Evolutionary conservation across 1,139 yeast species (phyloP).

Genomic region (Debaryomyces robertsiae): DNA sequence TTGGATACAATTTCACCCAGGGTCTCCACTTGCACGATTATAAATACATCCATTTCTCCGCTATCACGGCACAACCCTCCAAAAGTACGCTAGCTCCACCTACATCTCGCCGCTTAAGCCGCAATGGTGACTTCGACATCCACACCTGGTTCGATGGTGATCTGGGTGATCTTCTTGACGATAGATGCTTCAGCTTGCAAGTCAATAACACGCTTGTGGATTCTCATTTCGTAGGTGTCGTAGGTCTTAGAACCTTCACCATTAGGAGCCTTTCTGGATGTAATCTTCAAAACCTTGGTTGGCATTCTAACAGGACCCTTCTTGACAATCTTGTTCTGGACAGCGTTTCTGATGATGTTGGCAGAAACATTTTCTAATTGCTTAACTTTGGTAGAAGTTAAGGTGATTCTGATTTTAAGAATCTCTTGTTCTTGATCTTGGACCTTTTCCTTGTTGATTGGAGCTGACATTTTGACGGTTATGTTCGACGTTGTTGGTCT

Average conservation of each 20-base stretch:
- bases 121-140: conserved; percentile 47
- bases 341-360: conserved; percentile 89
- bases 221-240: conserved; percentile 99
- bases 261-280: conserved; percentile 99
- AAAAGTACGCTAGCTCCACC: conserved; percentile 1
- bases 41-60: conserved; percentile 7
- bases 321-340: conserved; percentile 76
- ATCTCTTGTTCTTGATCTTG: conserved; percentile 81
- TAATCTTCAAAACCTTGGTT: conserved; percentile 96
- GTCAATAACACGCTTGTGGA: conserved; percentile 99
- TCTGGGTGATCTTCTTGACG: conserved; percentile 95
- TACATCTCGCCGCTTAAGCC: conserved; percentile 27
- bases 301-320: conserved; percentile 99
- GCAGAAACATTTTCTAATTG: conserved; percentile 92
- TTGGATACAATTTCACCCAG: conserved; percentile 34
- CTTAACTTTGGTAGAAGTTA: conserved; percentile 98
- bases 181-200: conserved; percentile 94
- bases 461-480: conserved; percentile 66
- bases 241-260: conserved; percentile 99
- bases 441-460: conserved; percentile 75
- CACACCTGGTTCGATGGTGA: conserved; percentile 69
- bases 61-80: conserved; percentile 6
- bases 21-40: conserved; percentile 5
- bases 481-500: conserved; percentile 48
- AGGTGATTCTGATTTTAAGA: conserved; percentile 98